phyloP scores from a whole-genome alignment of 768 basidiomycete species.

The Leccinum variicolor region DNA sequence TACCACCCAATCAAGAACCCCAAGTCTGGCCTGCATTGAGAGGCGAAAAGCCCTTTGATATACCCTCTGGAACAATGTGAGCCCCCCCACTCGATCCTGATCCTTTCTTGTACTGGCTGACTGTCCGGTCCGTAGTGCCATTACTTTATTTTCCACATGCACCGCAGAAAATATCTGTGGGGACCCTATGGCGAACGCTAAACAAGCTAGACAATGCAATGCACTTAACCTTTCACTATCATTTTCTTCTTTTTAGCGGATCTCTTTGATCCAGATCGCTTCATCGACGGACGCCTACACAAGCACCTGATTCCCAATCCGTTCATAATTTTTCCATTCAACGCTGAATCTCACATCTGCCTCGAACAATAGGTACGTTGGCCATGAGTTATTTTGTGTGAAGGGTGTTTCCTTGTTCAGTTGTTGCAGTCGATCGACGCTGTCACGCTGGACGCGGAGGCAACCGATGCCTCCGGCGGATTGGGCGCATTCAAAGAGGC shows the following conservation, averaged over 20 bases:
- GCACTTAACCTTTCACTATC: neutral
- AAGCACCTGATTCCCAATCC: conserved; percentile 56
- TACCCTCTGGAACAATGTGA: conserved; percentile 40
- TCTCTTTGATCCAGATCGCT: conserved; percentile 62
- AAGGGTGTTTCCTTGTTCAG: conserved; percentile 40
- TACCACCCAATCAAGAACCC: conserved; percentile 7
- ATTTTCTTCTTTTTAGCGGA: conserved; percentile 14
- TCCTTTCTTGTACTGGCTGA: neutral
- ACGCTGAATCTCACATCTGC: conserved; percentile 64
- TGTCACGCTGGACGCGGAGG: conserved; percentile 37
- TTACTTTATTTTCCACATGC: conserved; percentile 32
- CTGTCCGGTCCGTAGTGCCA: neutral
- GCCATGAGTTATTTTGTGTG: neutral
- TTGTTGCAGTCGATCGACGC: conserved; percentile 47
- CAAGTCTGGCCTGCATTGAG: conserved; percentile 17
- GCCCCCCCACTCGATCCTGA: neutral
- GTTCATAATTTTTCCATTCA: conserved; percentile 69
- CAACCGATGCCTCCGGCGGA: conserved; percentile 33
- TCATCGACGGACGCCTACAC: conserved; percentile 53
- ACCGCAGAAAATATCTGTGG: conserved; percentile 36
- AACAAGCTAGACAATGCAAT: neutral
- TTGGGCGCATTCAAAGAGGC: conserved; percentile 32
- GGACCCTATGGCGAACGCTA: conserved; percentile 32
- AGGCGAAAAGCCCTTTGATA: conserved; percentile 46
- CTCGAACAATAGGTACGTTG: conserved; percentile 48